These are phyloP conservation scores for Sedum album DNA, from an alignment of 164 flowering plant genomes.

Conservation along the genomic window DNA sequence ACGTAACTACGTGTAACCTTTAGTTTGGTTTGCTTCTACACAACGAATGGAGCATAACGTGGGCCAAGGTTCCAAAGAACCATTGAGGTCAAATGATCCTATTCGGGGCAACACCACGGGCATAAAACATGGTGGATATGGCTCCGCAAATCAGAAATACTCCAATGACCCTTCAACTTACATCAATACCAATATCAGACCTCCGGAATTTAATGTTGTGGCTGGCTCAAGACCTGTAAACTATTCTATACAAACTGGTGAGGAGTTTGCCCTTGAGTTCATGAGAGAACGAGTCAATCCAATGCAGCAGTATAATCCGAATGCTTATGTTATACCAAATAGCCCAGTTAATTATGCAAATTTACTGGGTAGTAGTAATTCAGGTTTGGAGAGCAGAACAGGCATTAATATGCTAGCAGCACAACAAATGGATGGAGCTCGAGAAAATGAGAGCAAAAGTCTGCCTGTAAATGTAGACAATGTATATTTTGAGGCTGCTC, in stretches of 20 bases:
- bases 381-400: slow-evolving; percentile 64
- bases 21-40: background rate
- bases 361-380: slow-evolving; percentile 40
- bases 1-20: background rate
- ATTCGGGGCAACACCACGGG: slow-evolving; percentile 4
- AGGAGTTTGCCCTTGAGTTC: slow-evolving; percentile 88
- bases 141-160: slow-evolving; percentile 5
- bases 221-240: slow-evolving; percentile 52
- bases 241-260: slow-evolving; percentile 90
- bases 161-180: slow-evolving; percentile 7
- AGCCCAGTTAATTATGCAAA: slow-evolving; percentile 53
- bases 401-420: slow-evolving; percentile 35
- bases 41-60: slow-evolving; percentile 7
- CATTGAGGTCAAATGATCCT: slow-evolving; percentile 5
- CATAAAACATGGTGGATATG: background rate
- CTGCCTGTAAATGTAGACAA: slow-evolving; percentile 28
- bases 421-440: slow-evolving; percentile 27
- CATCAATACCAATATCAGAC: slow-evolving; percentile 37
- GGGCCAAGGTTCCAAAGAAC: slow-evolving; percentile 9
- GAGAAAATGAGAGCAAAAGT: slow-evolving; percentile 37
- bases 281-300: slow-evolving; percentile 67
- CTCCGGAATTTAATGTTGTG: slow-evolving; percentile 34
- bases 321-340: background rate
- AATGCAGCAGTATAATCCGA: slow-evolving; percentile 23
- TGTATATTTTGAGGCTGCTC: slow-evolving; percentile 27